Percentiles rank a stretch among this genome's conserved stretches.
Evolutionary conservation across 495 filamentous ascomycete species (phyloP).

Genomic region (Xylaria flabelliformis): DNA sequence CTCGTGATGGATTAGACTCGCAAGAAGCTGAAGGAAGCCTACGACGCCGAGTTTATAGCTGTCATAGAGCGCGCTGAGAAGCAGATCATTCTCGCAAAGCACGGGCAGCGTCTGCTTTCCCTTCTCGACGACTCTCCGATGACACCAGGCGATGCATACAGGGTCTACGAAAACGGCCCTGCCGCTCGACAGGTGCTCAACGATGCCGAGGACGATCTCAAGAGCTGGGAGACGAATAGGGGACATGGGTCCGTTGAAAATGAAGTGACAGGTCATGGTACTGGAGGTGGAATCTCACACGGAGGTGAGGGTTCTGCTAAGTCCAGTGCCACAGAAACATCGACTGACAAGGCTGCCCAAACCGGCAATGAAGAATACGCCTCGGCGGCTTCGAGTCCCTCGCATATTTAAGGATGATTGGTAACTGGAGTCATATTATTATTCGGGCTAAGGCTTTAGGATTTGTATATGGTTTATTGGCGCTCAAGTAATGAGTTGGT

Average conservation of each 20-base stretch:
- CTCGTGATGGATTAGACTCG: conserved; percentile 65
- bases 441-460: background rate
- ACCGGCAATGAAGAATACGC: conserved; percentile 20
- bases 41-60: conserved; percentile 82
- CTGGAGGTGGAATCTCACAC: conserved; percentile 2
- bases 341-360: conserved; percentile 9
- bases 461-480: conserved; percentile 16
- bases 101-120: conserved; percentile 83
- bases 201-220: conserved; percentile 88
- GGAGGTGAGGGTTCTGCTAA: conserved; percentile 15
- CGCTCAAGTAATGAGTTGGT: conserved; percentile 4
- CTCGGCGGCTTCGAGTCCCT: conserved; percentile 16
- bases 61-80: conserved; percentile 96
- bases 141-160: conserved; percentile 80
- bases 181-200: conserved; percentile 85
- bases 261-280: conserved; percentile 17
- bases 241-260: background rate
- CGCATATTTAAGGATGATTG: background rate
- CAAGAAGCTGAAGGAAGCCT: conserved; percentile 92
- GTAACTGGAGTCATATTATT: background rate
- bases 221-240: conserved; percentile 65
- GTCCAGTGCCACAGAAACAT: background rate
- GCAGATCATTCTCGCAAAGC: conserved; percentile 88
- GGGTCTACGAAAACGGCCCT: conserved; percentile 65
- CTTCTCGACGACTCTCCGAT: conserved; percentile 92